These are phyloP conservation scores for Cytospora schulzeri DNA, from an alignment of 2,329 filamentous ascomycete species.

Conservation along the genomic window DNA sequence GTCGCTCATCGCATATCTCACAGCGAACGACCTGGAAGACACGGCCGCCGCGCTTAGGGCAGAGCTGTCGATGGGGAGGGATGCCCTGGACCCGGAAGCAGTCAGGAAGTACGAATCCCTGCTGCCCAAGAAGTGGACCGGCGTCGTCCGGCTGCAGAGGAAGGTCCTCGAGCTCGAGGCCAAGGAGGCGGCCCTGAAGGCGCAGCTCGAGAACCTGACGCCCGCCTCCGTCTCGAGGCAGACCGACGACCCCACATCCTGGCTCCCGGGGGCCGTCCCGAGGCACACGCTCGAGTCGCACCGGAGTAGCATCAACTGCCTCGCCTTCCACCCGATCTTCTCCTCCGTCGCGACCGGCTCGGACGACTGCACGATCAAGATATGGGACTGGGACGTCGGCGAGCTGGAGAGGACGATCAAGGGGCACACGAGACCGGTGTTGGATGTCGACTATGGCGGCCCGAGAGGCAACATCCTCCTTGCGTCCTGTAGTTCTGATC, in stretches of 20 bases:
- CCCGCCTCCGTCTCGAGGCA: slow-evolving; percentile 72
- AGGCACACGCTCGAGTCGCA: slow-evolving; percentile 84
- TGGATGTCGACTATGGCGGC: slow-evolving; percentile 89
- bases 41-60: slow-evolving; percentile 72
- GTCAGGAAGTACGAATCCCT: slow-evolving; percentile 93
- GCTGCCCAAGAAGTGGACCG: slow-evolving; percentile 98
- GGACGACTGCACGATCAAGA: slow-evolving; percentile 91
- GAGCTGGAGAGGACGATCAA: slow-evolving; percentile 90
- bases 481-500: slow-evolving; percentile 80
- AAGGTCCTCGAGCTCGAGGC: slow-evolving; percentile 97
- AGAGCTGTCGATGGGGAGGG: slow-evolving; percentile 71
- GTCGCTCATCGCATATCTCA: slow-evolving; percentile 86
- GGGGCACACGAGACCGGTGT: slow-evolving; percentile 84
- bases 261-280: slow-evolving; percentile 80
- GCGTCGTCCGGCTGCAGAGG: slow-evolving; percentile 90
- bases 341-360: slow-evolving; percentile 88
- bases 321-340: slow-evolving; percentile 92
- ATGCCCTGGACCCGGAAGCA: slow-evolving; percentile 74
- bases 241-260: slow-evolving; percentile 81
- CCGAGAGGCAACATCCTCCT: slow-evolving; percentile 77
- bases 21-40: slow-evolving; percentile 69
- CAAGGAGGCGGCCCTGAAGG: slow-evolving; percentile 70
- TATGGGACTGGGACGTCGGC: slow-evolving; percentile 95
- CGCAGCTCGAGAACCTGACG: slow-evolving; percentile 81
- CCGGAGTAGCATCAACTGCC: slow-evolving; percentile 76